Base-by-base conservation (phyloP, 345 rosid species). In the rapeseed (Brassica napus) region DNA sequence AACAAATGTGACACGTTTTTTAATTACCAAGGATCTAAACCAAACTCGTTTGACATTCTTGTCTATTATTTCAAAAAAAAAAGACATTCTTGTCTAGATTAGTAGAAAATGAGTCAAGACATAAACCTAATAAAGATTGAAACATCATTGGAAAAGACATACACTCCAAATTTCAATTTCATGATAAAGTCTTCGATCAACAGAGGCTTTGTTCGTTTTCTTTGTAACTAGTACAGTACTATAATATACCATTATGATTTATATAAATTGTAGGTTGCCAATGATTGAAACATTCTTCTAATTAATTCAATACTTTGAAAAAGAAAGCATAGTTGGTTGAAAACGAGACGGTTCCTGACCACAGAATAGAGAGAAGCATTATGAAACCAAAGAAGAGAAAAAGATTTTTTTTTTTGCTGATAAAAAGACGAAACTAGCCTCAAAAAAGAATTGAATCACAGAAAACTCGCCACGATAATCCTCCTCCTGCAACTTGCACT, bases 351-450 rank as follows among this genome's bases (percentile, higher is more conserved):
- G 26, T 63, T 77, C 6, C 39, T 64, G 54, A 54, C 77, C 81
- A 71, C 81, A 78, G 15, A 77, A 59, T 63, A 24, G 4, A 7
- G 57, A 55, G 24, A 44, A 42, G 1, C 62, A 79, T 42, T 6
- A 21, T 59, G 70, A 47, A 73, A 52, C 58, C 26, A 73, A 15
- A 47, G 59, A 79, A 49, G 70, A 68, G 71, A 79, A 35, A 73
- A 42, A 52, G 52, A 73, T 12, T 12, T 44, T 68, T 73, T 79
- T 8, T 54, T 11, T 37, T 44, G 61, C 16, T 58, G 8, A 28
- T 0, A 10, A 67, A 79, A 79, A 74, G 78, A 73, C 74, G 70
- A 73, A 79, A 73, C 0, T 68, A 73, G 4, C 78, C 82, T 60
- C 75, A 5, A 52, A n/a, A 18, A 47, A 52, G 57, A 52, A 52